A percentile compares a stretch with the other conserved stretches of the same genome.
Evolutionary conservation across 768 basidiomycete genomes (phyloP).

Genomic region (Auriscalpium microsporum): DNA sequence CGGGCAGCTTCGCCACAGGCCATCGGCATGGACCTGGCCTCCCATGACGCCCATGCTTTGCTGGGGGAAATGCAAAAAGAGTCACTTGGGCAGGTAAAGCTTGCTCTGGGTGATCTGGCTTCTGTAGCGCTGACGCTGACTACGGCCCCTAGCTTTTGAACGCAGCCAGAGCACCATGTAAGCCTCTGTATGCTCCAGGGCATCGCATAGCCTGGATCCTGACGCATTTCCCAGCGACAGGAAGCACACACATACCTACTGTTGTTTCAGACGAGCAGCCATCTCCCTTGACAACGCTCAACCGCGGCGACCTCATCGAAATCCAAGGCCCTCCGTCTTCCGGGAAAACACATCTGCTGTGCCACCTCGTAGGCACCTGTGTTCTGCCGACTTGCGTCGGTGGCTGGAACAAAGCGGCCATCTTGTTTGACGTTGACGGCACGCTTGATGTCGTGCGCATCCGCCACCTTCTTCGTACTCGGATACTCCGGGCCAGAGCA

Average conservation of each 20-base stretch:
- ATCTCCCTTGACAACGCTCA: slow-evolving; percentile 25
- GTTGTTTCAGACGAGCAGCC: slow-evolving; percentile 15
- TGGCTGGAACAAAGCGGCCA: slow-evolving; percentile 57
- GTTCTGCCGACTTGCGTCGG: slow-evolving; percentile 41
- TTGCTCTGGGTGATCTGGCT: too few species aligned
- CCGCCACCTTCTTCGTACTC: slow-evolving; percentile 39
- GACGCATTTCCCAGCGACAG: not conserved
- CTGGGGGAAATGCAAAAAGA: not conserved
- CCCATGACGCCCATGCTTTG: not conserved
- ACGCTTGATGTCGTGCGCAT: slow-evolving; percentile 55
- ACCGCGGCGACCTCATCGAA: slow-evolving; percentile 60
- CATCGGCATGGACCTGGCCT: not conserved
- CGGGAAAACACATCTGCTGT: slow-evolving; percentile 76
- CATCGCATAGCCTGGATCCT: too few species aligned
- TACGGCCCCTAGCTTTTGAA: slow-evolving; percentile 5
- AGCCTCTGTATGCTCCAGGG: not conserved
- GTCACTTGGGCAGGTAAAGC: slow-evolving; percentile 6
- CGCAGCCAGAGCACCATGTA: slow-evolving; percentile 3
- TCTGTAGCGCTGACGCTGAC: too few species aligned
- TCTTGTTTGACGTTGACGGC: slow-evolving; percentile 64
- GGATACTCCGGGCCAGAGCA: slow-evolving; percentile 26
- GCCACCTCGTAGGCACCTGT: slow-evolving; percentile 51
- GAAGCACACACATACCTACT: slow-evolving; percentile 15
- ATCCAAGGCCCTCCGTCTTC: slow-evolving; percentile 67
- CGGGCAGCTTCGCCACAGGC: too few species aligned